These are phyloP conservation scores for Fusarium protoensiforme DNA, from an alignment of 2,329 filamentous ascomycete species.

Conservation along the genomic window DNA sequence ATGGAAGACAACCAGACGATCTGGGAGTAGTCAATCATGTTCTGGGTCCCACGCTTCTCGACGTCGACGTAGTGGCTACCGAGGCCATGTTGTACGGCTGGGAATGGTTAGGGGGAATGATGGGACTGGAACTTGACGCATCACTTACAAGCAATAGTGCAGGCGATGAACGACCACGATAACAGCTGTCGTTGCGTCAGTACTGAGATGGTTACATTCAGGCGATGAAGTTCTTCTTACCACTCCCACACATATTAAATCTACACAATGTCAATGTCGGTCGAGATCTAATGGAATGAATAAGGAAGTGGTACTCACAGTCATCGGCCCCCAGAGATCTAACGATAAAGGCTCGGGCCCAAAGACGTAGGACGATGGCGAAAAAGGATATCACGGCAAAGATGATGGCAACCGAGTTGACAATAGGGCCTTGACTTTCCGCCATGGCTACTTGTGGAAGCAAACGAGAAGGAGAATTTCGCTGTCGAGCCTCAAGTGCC, in stretches of 20 bases:
- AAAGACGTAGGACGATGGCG: constrained; percentile 23
- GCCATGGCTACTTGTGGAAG: not conserved
- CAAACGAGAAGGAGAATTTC: not conserved
- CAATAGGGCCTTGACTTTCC: constrained; percentile 20
- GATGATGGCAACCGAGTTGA: constrained; percentile 19
- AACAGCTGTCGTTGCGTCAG: not conserved
- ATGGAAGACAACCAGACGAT: constrained; percentile 31
- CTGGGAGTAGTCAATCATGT: constrained; percentile 29
- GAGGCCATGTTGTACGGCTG: constrained; percentile 23
- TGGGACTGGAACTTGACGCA: accelerated
- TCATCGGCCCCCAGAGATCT: constrained; percentile 24
- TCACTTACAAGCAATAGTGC: constrained; percentile 17
- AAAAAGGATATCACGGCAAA: constrained; percentile 28
- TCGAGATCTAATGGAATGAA: not conserved
- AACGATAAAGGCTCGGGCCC: constrained; percentile 27
- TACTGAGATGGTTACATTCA: not conserved
- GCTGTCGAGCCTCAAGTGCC: not conserved
- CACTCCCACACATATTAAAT: constrained; percentile 29
- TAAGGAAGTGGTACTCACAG: constrained; percentile 5
- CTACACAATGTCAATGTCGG: constrained; percentile 2
- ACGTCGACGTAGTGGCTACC: constrained; percentile 26
- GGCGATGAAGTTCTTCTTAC: not conserved
- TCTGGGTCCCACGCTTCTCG: constrained; percentile 6
- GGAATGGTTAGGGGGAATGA: not conserved
- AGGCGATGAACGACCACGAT: constrained; percentile 24